Evolutionary conservation across 768 basidiomycete genomes (phyloP).

Genomic region (Mycena metata): DNA sequence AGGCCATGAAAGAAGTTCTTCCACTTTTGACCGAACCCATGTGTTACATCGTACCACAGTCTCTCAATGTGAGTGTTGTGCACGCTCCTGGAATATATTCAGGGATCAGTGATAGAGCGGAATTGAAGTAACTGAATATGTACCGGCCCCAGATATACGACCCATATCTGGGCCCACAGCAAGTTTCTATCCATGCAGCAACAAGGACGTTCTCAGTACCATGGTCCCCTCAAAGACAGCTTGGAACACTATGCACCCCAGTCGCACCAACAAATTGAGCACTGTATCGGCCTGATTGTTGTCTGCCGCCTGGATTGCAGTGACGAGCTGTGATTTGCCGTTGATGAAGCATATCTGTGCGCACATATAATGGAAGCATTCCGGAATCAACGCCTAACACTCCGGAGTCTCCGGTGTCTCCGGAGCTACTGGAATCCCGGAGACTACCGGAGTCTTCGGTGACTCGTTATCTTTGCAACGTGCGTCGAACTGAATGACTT

Average conservation of each 20-base stretch:
- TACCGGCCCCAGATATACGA: slow-evolving; percentile 17
- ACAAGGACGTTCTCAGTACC: slow-evolving; percentile 11
- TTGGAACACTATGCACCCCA: slow-evolving; percentile 45
- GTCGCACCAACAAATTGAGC: slow-evolving; percentile 47
- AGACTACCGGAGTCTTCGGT: too few relatives aligned
- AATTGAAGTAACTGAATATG: not conserved
- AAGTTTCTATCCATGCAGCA: not conserved
- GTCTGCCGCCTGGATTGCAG: slow-evolving; percentile 50
- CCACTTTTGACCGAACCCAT: slow-evolving; percentile 47
- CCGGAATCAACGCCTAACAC: too few relatives aligned
- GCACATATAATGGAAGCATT: too few relatives aligned
- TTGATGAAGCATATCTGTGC: slow-evolving; percentile 58
- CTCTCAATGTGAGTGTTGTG: slow-evolving; percentile 39
- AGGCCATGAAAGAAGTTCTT: slow-evolving; percentile 46
- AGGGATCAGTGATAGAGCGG: not conserved
- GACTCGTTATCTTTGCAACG: too few relatives aligned
- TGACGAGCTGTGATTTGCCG: slow-evolving; percentile 54
- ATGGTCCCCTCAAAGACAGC: slow-evolving; percentile 39
- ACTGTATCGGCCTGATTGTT: slow-evolving; percentile 59
- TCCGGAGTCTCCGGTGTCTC: too few relatives aligned
- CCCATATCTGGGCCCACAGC: not conserved
- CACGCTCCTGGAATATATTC: slow-evolving; percentile 23
- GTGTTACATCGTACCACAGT: slow-evolving; percentile 48
- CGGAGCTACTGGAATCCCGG: too few relatives aligned
- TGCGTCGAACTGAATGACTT: too few relatives aligned